Evolutionary conservation across 208 protist species (phyloP), one percentile per base, ranked within the genome.

Genomic region (Wallacemonas sp.): DNA sequence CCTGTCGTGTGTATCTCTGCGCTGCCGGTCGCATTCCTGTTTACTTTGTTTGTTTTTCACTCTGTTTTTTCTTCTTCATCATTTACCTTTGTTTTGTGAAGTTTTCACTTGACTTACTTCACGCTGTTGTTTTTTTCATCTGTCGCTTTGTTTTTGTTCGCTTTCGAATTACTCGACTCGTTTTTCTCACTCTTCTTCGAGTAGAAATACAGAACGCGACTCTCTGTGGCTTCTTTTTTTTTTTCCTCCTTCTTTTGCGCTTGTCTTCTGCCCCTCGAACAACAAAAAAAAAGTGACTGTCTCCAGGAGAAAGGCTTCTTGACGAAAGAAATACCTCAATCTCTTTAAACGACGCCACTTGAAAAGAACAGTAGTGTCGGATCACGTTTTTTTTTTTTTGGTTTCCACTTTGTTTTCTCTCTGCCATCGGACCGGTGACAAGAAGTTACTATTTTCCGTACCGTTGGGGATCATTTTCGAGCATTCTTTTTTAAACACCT

Each of bases 111-210:
- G 16, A 41, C 42, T 29, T 28, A 46, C 26, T 67, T 52, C 18
- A 14, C 23, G 44, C 42, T 73, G 48, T 54, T 48, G 36, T 32
- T 72, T 65, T 50, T 20, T 5, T 54, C 29, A 18, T 28, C 11
- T 39, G 10, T 50, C 44, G 8, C n/a, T 50, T 50, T 50, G 12
- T 50, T 50, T 42, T 22, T 22, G 12, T 50, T 7, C 14, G 14
- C 36, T 14, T 41, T 41, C 36, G 10, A 41, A 41, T 41, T 14
- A 14, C 36, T 16, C 36, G 36, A 14, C 36, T 41, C 36, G 36
- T 7, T 41, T 0, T n/a, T n/a, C n/a, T n/a, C n/a, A n/a, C n/a
- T n/a, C n/a, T n/a, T n/a, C n/a, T n/a, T n/a, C n/a, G n/a, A n/a
- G n/a, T n/a, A n/a, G n/a, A n/a, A n/a, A n/a, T n/a, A n/a, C n/a